A percentile compares a stretch with the other conserved stretches of the same genome.
phyloP scores from a whole-genome alignment of 345 rosid species.

The Lenwebbia sp. region DNA sequence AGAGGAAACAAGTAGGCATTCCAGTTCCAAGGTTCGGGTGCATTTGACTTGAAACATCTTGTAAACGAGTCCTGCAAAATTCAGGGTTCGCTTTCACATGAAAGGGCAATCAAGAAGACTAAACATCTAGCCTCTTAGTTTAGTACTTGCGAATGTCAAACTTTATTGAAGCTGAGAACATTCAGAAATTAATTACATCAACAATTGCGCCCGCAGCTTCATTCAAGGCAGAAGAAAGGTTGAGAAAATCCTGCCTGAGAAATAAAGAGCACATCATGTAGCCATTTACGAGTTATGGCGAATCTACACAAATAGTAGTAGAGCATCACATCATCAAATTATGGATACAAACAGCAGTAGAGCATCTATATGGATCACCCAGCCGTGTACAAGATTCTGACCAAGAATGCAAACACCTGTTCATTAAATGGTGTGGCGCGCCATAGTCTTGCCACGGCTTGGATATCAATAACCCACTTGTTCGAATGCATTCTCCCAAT shows the following conservation, averaged over 20 bases:
- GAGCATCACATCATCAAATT: background rate
- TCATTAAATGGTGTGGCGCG: background rate
- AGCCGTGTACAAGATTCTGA: background rate
- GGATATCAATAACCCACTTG: background rate
- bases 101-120: background rate
- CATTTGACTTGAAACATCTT: slow-evolving; percentile 84
- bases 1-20: slow-evolving; percentile 80
- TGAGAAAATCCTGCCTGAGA: slow-evolving; percentile 71
- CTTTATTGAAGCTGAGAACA: background rate
- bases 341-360: background rate
- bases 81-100: background rate
- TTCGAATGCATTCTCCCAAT: background rate
- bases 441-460: background rate
- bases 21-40: slow-evolving; percentile 99
- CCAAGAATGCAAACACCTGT: background rate
- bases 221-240: slow-evolving; percentile 69
- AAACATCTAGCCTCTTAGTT: background rate
- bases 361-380: background rate
- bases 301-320: background rate
- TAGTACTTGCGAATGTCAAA: background rate
- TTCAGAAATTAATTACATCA: slow-evolving; percentile 35
- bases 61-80: slow-evolving; percentile 72
- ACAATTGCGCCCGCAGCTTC: slow-evolving; percentile 97
- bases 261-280: background rate
- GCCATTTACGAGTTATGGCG: background rate